Conservation (phyloP, 176 grass and related monocot genomes). For the Eragrostis nindensis region DNA sequence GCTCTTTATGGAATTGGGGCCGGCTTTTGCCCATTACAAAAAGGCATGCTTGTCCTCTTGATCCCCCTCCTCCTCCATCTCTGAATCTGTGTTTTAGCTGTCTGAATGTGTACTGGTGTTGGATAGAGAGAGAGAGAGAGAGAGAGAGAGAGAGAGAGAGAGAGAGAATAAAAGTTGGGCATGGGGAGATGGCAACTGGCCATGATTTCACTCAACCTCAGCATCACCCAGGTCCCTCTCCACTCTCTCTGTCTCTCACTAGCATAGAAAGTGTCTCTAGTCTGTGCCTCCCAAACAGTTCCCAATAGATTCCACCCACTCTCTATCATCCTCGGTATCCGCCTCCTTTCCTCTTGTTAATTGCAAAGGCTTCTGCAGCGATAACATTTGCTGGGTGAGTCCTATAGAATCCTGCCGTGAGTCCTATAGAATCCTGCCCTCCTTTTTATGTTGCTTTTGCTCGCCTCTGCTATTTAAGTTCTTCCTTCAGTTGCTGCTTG, state of each 20-base stretch:
- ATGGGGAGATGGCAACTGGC: slow-evolving; percentile 37
- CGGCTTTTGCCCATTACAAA: slow-evolving; percentile 52
- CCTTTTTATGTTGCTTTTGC: slow-evolving; percentile 63
- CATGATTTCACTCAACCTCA: slow-evolving; percentile 49
- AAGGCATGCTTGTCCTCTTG: slow-evolving; percentile 41
- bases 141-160: no score
- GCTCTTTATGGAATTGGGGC: slow-evolving; percentile 46
- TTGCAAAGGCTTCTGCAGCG: slow-evolving; percentile 65
- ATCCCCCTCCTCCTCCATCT: slow-evolving; percentile 19
- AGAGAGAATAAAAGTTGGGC: slow-evolving; percentile 21
- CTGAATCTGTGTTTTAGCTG: slow-evolving; percentile 13
- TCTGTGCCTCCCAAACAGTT: slow-evolving; percentile 39
- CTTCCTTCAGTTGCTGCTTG: slow-evolving; percentile 32
- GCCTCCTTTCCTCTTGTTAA: slow-evolving; percentile 49
- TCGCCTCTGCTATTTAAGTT: slow-evolving; percentile 48
- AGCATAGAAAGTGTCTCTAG: neutral
- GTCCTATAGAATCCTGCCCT: slow-evolving; percentile 54
- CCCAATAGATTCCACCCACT: slow-evolving; percentile 69
- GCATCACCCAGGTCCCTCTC: neutral
- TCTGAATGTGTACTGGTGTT: neutral
- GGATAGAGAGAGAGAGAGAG: neutral
- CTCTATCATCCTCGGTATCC: slow-evolving; percentile 64
- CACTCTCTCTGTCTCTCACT: neutral
- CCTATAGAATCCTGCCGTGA: slow-evolving; percentile 52
- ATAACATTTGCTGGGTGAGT: slow-evolving; percentile 63